Percentiles rank a stretch among this genome's conserved stretches.
Conservation (phyloP, 73 alveolate species). For the Blepharisma japonicum region DNA sequence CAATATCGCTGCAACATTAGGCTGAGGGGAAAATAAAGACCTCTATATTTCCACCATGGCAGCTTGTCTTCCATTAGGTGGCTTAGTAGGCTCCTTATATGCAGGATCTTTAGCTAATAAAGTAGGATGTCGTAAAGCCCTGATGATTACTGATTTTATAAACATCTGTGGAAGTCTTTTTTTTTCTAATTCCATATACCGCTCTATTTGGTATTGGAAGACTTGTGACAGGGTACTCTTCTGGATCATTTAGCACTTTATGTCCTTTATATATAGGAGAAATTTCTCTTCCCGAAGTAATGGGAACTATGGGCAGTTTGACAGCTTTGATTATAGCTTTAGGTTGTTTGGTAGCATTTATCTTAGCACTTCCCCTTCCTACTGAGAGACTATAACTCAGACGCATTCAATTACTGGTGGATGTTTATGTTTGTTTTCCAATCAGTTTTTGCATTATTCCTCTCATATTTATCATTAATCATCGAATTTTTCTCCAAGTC, state of each 20-base stretch:
- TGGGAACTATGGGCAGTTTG: background rate
- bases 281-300: background rate
- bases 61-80: background rate
- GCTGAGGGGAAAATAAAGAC: background rate
- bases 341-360: background rate
- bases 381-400: background rate
- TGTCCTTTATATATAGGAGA: conserved; percentile 1
- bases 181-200: background rate
- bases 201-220: background rate
- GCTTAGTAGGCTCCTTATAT: background rate
- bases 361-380: conserved; percentile 5
- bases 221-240: background rate
- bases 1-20: background rate
- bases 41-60: background rate
- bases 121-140: background rate
- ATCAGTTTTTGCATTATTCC: background rate
- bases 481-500: too few species aligned
- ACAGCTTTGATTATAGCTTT: background rate
- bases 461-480: too few species aligned
- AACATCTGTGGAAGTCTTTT: background rate
- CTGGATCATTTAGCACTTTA: background rate
- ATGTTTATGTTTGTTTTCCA: conserved; percentile 5
- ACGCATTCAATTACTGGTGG: conserved; percentile 4
- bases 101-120: background rate
- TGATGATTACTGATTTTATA: background rate